Evolutionary conservation across 805 yeast genomes (phyloP).

Genomic region (Saccharomyces cerevisiae): DNA sequence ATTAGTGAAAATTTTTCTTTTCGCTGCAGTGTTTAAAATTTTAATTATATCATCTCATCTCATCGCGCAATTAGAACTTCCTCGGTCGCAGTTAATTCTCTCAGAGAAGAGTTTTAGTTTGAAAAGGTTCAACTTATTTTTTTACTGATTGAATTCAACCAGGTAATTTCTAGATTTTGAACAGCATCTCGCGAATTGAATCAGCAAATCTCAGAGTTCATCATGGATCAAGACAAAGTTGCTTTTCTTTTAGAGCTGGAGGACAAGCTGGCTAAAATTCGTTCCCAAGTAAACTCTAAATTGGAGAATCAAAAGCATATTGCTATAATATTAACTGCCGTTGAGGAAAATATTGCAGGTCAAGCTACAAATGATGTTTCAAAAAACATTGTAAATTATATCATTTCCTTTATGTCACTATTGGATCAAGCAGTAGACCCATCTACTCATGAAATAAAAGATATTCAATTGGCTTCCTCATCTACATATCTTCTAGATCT

Average conservation of each 20-base stretch:
- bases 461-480: slow-evolving; percentile 59
- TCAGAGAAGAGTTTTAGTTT: neutral
- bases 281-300: slow-evolving; percentile 69
- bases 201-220: neutral
- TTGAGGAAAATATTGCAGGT: slow-evolving; percentile 77
- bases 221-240: slow-evolving; percentile 27
- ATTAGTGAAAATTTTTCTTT: neutral
- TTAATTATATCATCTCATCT: neutral
- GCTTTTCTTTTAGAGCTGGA: slow-evolving; percentile 44
- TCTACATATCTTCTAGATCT: slow-evolving; percentile 77
- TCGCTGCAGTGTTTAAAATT: neutral
- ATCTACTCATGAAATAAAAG: slow-evolving; percentile 44
- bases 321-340: slow-evolving; percentile 77
- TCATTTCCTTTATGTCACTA: slow-evolving; percentile 73
- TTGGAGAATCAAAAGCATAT: slow-evolving; percentile 78
- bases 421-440: slow-evolving; percentile 59
- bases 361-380: slow-evolving; percentile 40
- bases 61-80: neutral
- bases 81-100: neutral
- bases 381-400: slow-evolving; percentile 69
- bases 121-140: neutral
- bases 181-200: neutral
- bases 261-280: slow-evolving; percentile 54
- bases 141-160: neutral
- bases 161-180: neutral